Evolutionary conservation across 1,139 yeast genomes (phyloP).

Genomic region (Candida pseudoviswanathii): DNA sequence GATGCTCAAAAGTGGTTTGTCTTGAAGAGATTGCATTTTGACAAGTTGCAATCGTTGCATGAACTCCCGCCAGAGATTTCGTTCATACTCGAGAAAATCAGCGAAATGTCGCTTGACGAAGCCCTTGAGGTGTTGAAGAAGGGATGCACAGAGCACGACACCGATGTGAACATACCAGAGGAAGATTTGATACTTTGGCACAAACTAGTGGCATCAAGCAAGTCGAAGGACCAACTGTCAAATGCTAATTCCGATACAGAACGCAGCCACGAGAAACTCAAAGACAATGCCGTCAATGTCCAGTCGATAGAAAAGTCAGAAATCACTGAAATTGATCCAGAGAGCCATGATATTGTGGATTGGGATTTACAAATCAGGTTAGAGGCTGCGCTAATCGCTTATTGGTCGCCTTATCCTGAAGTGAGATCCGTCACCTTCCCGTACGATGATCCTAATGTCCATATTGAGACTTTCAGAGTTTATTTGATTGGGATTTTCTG

Average conservation of each 20-base stretch:
- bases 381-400: conserved; percentile 51
- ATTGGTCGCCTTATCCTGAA: conserved; percentile 66
- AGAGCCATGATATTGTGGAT: conserved; percentile 14
- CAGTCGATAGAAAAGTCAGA: neutral
- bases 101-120: conserved; percentile 23
- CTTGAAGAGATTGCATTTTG: conserved; percentile 29
- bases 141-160: conserved; percentile 21
- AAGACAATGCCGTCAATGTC: neutral
- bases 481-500: conserved; percentile 56
- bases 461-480: conserved; percentile 59
- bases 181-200: conserved; percentile 29
- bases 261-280: neutral
- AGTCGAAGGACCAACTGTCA: neutral
- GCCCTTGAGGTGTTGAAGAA: conserved; percentile 23
- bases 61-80: conserved; percentile 29
- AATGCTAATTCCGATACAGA: neutral
- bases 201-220: conserved; percentile 16
- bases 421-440: conserved; percentile 62
- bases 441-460: conserved; percentile 50
- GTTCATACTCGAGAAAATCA: conserved; percentile 33
- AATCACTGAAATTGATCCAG: neutral
- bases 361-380: conserved; percentile 36
- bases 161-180: conserved; percentile 38
- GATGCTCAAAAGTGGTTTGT: conserved; percentile 28
- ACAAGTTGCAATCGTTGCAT: conserved; percentile 27